Conservation (phyloP, 179 eudicot species). For the Beta macrorhiza region DNA sequence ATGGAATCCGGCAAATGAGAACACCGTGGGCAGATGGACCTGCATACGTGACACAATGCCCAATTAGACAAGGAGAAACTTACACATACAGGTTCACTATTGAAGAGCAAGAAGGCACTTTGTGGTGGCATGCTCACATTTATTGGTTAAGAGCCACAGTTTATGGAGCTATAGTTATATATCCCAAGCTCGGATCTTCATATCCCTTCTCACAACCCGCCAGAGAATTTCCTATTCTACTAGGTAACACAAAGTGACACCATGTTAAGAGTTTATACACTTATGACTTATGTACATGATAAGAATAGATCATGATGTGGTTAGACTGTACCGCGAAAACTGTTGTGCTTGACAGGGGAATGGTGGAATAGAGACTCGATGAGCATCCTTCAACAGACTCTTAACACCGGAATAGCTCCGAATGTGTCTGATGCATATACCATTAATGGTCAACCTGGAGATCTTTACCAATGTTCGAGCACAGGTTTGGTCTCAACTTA, state of each 20-base stretch:
- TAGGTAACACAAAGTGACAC: conserved; percentile 26
- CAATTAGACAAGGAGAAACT: conserved; percentile 45
- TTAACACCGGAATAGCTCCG: conserved; percentile 70
- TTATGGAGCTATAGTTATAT: conserved; percentile 43
- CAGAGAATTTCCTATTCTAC: conserved; percentile 39
- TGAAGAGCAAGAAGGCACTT: conserved; percentile 46
- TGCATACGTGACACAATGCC: conserved; percentile 47
- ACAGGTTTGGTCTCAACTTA: conserved; percentile 43
- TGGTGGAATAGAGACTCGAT: conserved; percentile 89
- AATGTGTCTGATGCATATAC: conserved; percentile 82
- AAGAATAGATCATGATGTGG: conserved; percentile 2
- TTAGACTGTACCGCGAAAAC: background rate
- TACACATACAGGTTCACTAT: conserved; percentile 45
- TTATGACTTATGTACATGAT: background rate
- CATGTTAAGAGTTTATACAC: background rate
- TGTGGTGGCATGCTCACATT: conserved; percentile 56
- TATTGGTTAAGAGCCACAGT: conserved; percentile 48
- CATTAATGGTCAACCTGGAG: conserved; percentile 89
- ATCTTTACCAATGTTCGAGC: conserved; percentile 69
- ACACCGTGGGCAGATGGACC: conserved; percentile 59
- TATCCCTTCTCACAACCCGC: conserved; percentile 46
- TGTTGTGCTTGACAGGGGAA: conserved; percentile 56
- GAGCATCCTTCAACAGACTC: conserved; percentile 53
- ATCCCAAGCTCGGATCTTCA: conserved; percentile 38
- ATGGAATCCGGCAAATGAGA: conserved; percentile 47